phyloP scores from a whole-genome alignment of 352 stramenopile species.

The Phytophthora tubulina region DNA sequence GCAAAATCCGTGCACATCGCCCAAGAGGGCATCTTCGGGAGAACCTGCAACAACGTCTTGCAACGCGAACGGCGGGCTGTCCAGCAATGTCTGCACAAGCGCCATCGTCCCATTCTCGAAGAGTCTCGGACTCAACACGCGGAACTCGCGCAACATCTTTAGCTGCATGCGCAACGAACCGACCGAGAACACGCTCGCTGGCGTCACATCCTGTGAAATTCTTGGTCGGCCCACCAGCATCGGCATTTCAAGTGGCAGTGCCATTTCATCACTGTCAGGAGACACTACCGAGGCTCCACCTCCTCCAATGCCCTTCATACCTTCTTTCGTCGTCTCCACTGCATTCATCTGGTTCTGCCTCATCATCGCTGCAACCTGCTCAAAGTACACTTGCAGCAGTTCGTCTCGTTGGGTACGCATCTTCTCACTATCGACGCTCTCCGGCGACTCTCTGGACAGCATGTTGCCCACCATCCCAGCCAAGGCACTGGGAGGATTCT shows the following conservation, averaged over 20 bases:
- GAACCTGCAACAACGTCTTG: constrained; percentile 30
- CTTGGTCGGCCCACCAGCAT: background rate
- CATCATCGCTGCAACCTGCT: constrained; percentile 39
- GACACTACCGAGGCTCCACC: background rate
- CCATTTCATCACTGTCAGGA: background rate
- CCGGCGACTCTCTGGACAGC: constrained; percentile 50
- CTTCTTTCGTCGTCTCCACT: background rate
- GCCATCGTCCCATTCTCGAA: constrained; percentile 65
- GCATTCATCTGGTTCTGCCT: background rate
- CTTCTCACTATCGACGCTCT: constrained; percentile 47
- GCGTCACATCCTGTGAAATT: constrained; percentile 34
- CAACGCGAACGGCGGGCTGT: constrained; percentile 67
- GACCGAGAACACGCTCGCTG: constrained; percentile 57
- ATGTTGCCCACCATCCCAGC: constrained; percentile 50
- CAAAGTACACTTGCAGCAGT: constrained; percentile 55
- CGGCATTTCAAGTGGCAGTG: background rate
- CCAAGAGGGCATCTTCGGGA: constrained; percentile 51
- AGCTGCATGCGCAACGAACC: constrained; percentile 72
- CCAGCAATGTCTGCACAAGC: constrained; percentile 64
- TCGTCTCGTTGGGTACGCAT: constrained; percentile 47
- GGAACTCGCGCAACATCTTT: constrained; percentile 73
- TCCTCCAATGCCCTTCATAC: background rate
- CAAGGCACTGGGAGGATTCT: constrained; percentile 45
- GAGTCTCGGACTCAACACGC: constrained; percentile 43
- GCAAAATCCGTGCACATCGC: constrained; percentile 65